Evolutionary conservation across 1,284 basidiomycete species (phyloP), one percentile per base, ranked within the genome.

Genomic region (Naganishia sp.): DNA sequence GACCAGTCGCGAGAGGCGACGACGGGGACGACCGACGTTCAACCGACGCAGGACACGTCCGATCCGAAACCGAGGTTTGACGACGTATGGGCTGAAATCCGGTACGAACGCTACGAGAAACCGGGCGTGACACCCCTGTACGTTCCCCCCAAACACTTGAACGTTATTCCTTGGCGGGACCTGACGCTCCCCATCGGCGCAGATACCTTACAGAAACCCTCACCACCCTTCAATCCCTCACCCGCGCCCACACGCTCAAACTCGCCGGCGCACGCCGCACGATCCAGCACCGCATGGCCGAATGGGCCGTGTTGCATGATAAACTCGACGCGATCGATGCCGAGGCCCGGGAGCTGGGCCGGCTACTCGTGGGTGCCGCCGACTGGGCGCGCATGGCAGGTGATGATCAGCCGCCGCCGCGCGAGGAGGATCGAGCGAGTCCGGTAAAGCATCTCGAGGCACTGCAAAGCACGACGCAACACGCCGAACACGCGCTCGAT

Each of bases 241-340:
- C 59, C 16, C 59, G 59, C 33, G 9, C 48, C 2, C 59, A 61
- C 59, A 23, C 48, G 3, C 59, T 61, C 59, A 61, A 52, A 52
- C 48, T 61, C 21, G 50, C 59, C 23, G 44, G 48, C 13, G 36
- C 49, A 25, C 18, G n/a, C 16, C 59, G 59, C 21, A 61, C 59
- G 9, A 61, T 61, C 48, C 46, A 61, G n/a, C 59, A 61, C 59
- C 59, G 59, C 33, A 21, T 61, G 3, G 59, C 59, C 10, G 59
- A 61, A 43, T 61, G 59, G 59, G 21, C 16, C 10, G 25, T 61
- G 11, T 23, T 61, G n/a, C 16, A 15, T 13, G 59, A 61, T 50
- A 49, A 39, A 25, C 48, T 61, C 16, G 48, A 52, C 4, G 36
- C 33, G 5, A 16, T 61, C 23, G 33, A 49, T 1, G 48, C 36